These are phyloP conservation scores for Dendrostoma leiphaemia DNA, from an alignment of 2,329 filamentous ascomycete species.

Conservation along the genomic window DNA sequence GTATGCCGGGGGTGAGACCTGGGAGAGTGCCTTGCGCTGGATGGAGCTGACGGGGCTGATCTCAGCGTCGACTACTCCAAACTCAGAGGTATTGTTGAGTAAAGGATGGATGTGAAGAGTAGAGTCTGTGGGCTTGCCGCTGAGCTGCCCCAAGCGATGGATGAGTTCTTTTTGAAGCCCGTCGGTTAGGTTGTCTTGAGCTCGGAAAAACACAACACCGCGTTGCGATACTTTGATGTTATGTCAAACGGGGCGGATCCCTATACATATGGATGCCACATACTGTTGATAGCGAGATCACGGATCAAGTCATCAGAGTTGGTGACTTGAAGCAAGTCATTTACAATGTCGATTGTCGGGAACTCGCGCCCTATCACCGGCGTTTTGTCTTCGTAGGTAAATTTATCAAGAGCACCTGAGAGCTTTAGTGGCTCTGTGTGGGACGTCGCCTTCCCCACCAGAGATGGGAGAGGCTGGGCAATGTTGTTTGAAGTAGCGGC, in stretches of 20 bases:
- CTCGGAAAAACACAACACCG: constrained; percentile 69
- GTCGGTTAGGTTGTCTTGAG: constrained; percentile 59
- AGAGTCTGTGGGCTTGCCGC: constrained; percentile 54
- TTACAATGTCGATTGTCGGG: constrained; percentile 41
- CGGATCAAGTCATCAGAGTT: constrained; percentile 55
- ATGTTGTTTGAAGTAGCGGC: no score
- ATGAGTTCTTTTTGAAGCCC: constrained; percentile 66
- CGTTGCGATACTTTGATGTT: constrained; percentile 64
- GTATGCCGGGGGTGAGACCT: neutral
- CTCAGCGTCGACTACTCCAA: constrained; percentile 54
- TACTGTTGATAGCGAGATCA: constrained; percentile 61
- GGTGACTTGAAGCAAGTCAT: constrained; percentile 51
- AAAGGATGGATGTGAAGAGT: constrained; percentile 61
- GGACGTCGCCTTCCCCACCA: no score
- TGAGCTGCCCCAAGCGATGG: constrained; percentile 56
- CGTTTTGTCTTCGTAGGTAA: constrained; percentile 30
- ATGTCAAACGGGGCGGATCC: no score
- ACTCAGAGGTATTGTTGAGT: no score
- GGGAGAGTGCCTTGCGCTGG: constrained; percentile 44
- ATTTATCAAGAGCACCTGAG: constrained; percentile 24
- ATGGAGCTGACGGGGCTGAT: constrained; percentile 64
- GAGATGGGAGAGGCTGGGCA: no score
- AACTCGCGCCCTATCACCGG: constrained; percentile 34
- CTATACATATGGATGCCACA: constrained; percentile 10
- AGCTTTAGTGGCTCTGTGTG: constrained; percentile 1